Evolutionary conservation across 305 asterid species (phyloP).

Genomic region (Andrographis paniculata): DNA sequence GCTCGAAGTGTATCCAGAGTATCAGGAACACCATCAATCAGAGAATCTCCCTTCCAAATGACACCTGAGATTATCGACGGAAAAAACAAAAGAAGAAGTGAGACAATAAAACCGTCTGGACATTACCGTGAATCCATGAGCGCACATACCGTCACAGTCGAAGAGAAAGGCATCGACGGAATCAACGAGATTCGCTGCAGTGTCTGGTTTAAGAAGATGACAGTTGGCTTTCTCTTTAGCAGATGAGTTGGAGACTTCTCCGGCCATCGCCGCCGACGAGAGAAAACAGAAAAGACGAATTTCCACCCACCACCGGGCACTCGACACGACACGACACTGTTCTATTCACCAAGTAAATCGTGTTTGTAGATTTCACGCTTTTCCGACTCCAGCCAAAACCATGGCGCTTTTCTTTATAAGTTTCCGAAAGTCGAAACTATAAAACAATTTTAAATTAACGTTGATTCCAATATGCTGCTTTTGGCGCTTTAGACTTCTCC

Average conservation of each 20-base stretch:
- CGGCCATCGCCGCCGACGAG: conserved; percentile 31
- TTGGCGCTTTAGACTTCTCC: too few relatives aligned
- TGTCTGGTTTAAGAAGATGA: conserved; percentile 35
- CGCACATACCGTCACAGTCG: conserved; percentile 74
- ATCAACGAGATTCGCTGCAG: conserved; percentile 36
- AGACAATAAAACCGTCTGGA: neutral
- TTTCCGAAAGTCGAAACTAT: too few relatives aligned
- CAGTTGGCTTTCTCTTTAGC: conserved; percentile 4
- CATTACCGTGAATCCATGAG: neutral
- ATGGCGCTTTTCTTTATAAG: too few relatives aligned
- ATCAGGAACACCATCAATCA: conserved; percentile 75
- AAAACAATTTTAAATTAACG: too few relatives aligned
- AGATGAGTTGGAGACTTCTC: conserved; percentile 12
- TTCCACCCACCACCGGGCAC: too few relatives aligned
- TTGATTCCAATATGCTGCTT: too few relatives aligned
- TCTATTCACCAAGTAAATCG: too few relatives aligned
- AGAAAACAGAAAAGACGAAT: neutral
- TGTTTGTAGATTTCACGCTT: too few relatives aligned
- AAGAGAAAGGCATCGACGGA: conserved; percentile 89
- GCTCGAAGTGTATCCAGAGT: conserved; percentile 70
- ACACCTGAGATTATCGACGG: conserved; percentile 41
- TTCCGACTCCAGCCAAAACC: too few relatives aligned
- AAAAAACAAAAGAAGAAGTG: neutral
- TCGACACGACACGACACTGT: too few relatives aligned
- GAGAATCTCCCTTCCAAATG: conserved; percentile 81